Evolutionary conservation across 2,329 filamentous ascomycete genomes (phyloP), one percentile per base, ranked within the genome.

Genomic region (Clonostachys rhizophaga): DNA sequence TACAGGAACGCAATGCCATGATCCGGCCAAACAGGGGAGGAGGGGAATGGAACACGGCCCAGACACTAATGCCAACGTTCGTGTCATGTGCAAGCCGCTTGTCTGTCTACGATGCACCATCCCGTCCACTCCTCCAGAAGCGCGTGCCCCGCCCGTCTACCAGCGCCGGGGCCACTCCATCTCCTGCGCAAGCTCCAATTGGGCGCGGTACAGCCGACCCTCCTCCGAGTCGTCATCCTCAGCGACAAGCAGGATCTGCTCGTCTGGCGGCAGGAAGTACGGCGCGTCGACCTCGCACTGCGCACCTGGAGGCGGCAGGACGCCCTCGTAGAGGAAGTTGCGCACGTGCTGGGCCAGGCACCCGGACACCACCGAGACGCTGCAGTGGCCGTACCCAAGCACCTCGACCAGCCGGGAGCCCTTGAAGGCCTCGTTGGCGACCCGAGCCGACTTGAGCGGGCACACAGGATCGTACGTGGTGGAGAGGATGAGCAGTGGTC

Each of bases 381-480:
- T 67, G 45, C 68, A 70, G 46, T 74, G 69, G 0, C 71, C 71
- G 13, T 72, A 74, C 0, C 65, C 70, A 44, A 65, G 57, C 37
- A 72, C 61, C 46, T 71, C 66, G 1, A 74, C 54, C 2, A 74
- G 55, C 3, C 59, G 58, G 5, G 70, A 68, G 3, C 57, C 65
- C 13, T 58, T 57, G 47, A 70, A 72, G 0, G 61, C 60, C 2
- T 54, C 53, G 4, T 60, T 58, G 0, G 71, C 69, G 0, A 55
- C 57, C 20, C 54, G 55, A 1, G 70, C 70, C 3, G 69, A 72
- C 1, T 61, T 49, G 1, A 72, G 50, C 2, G 70, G 64, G 18
- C 79, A 84, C 1, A 84, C 76, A 0, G 82, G 81, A 5, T 67
- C 63, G 30, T 61, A 60, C 1, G 55, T 58, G 0, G 56, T 66